phyloP scores from a whole-genome alignment of 192 early-diverging fungal species.

The Spinellus fusiger region DNA sequence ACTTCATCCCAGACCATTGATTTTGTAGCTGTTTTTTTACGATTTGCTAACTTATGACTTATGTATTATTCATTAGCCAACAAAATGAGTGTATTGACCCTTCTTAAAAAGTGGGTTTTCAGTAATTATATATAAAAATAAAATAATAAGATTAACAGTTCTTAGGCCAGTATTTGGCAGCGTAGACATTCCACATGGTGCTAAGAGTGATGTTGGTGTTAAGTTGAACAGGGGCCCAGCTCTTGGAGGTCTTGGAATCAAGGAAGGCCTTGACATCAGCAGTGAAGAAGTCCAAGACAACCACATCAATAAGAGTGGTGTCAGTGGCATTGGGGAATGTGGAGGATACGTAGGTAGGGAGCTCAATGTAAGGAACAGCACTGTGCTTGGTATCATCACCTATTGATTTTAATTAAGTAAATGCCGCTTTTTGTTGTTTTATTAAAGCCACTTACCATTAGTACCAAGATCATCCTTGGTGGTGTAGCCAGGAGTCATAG shows the following conservation, averaged over 20 bases:
- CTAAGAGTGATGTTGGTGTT: slow-evolving; percentile 18
- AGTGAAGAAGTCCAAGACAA: slow-evolving; percentile 39
- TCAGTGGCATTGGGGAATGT: slow-evolving; percentile 30
- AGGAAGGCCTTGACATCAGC: slow-evolving; percentile 27
- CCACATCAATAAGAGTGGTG: slow-evolving; percentile 31
- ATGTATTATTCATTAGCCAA: too few relatives aligned
- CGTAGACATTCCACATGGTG: slow-evolving; percentile 29
- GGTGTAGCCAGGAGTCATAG: slow-evolving; percentile 38
- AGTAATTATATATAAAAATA: neutral
- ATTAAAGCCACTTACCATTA: slow-evolving; percentile 7
- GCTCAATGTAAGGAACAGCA: slow-evolving; percentile 26
- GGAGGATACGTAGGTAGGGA: slow-evolving; percentile 37
- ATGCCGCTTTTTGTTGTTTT: neutral
- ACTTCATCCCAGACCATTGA: too few relatives aligned
- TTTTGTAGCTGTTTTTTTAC: too few relatives aligned
- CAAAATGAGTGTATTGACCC: too few relatives aligned
- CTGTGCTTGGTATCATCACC: slow-evolving; percentile 47
- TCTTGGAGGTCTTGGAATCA: slow-evolving; percentile 23
- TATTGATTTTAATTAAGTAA: neutral
- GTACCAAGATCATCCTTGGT: slow-evolving; percentile 46
- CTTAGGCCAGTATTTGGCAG: slow-evolving; percentile 28
- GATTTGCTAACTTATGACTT: too few relatives aligned
- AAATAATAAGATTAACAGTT: neutral
- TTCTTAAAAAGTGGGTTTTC: too few relatives aligned
- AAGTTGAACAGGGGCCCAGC: slow-evolving; percentile 15